Evolutionary conservation across 495 filamentous ascomycete genomes (phyloP).

Genomic region (Aspergillus asperescens): DNA sequence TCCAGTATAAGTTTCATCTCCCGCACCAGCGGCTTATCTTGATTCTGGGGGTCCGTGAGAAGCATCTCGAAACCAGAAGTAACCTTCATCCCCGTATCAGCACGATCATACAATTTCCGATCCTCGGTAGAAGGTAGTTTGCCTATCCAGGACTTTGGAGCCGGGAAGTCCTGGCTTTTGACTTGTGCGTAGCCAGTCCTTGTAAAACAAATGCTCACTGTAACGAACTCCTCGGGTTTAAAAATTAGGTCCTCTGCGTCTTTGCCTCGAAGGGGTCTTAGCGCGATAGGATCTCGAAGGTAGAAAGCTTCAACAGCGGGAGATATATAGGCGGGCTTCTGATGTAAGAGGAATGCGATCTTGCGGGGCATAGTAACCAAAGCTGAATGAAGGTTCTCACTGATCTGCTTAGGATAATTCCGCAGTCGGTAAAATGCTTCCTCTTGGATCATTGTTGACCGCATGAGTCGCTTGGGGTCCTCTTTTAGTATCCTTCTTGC

Average conservation of each 20-base stretch:
- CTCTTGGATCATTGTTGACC: constrained; percentile 66
- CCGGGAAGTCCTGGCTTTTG: constrained; percentile 76
- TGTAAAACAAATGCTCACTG: constrained; percentile 72
- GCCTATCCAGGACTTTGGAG: constrained; percentile 58
- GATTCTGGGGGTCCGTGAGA: constrained; percentile 55
- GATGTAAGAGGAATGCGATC: constrained; percentile 73
- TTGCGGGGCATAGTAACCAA: constrained; percentile 70
- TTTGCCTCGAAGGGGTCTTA: constrained; percentile 60
- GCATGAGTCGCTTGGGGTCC: constrained; percentile 50
- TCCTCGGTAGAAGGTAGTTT: constrained; percentile 35
- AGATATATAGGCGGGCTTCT: constrained; percentile 65
- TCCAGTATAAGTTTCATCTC: constrained; percentile 72
- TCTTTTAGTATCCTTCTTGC: constrained; percentile 53
- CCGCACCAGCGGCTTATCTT: constrained; percentile 58
- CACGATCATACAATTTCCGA: constrained; percentile 35
- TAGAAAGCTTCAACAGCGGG: constrained; percentile 90
- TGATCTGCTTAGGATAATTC: constrained; percentile 73
- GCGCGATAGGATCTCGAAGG: constrained; percentile 73
- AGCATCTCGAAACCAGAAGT: constrained; percentile 91
- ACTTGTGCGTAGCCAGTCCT: constrained; percentile 87
- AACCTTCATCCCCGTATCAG: constrained; percentile 84
- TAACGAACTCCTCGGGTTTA: constrained; percentile 71
- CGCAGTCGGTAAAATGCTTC: constrained; percentile 85
- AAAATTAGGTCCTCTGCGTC: constrained; percentile 50
- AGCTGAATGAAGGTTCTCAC: constrained; percentile 64